Percentiles rank a stretch among this genome's conserved stretches.
phyloP scores from a whole-genome alignment of 2,329 filamentous ascomycete species.

The Trichoderma afroharzianum region DNA sequence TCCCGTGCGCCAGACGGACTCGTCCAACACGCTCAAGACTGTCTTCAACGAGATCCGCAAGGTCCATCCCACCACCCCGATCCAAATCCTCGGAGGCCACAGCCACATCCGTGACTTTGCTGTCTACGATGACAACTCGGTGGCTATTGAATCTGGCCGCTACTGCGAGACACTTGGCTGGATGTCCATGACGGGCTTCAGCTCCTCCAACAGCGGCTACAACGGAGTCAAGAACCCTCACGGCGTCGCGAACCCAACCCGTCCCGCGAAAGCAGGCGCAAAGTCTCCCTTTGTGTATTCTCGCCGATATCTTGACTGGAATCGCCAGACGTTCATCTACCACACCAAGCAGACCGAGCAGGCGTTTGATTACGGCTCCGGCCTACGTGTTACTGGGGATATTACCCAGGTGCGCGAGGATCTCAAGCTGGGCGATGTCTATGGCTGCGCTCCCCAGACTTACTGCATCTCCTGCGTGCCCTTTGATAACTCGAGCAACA shows the following conservation, averaged over 20 bases:
- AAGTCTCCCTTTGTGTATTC: conserved; percentile 45
- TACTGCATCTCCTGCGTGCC: conserved; percentile 57
- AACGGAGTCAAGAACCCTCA: conserved; percentile 33
- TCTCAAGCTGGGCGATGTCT: conserved; percentile 53
- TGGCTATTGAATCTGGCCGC: conserved; percentile 59
- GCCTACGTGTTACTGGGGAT: conserved; percentile 42
- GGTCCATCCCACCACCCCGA: conserved; percentile 52
- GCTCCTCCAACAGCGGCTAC: conserved; percentile 42
- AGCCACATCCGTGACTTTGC: conserved; percentile 62
- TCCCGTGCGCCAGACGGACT: conserved; percentile 45
- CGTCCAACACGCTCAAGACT: conserved; percentile 40
- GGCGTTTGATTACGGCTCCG: conserved; percentile 48
- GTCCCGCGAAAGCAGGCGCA: conserved; percentile 37
- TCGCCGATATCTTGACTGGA: conserved; percentile 66
- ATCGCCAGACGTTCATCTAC: conserved; percentile 61
- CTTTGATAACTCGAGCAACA: conserved; percentile 48
- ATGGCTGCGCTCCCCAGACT: conserved; percentile 58
- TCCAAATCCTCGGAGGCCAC: conserved; percentile 65
- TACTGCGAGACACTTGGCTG: conserved; percentile 69
- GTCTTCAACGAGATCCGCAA: conserved; percentile 58
- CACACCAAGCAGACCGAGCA: conserved; percentile 52
- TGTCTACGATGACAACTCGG: conserved; percentile 59
- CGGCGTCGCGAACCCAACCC: conserved; percentile 38
- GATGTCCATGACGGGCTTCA: conserved; percentile 60
- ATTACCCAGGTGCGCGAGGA: conserved; percentile 49